These are phyloP conservation scores for Arthroderma sp. DNA, from an alignment of 2,329 filamentous ascomycete genomes.

Conservation along the genomic window DNA sequence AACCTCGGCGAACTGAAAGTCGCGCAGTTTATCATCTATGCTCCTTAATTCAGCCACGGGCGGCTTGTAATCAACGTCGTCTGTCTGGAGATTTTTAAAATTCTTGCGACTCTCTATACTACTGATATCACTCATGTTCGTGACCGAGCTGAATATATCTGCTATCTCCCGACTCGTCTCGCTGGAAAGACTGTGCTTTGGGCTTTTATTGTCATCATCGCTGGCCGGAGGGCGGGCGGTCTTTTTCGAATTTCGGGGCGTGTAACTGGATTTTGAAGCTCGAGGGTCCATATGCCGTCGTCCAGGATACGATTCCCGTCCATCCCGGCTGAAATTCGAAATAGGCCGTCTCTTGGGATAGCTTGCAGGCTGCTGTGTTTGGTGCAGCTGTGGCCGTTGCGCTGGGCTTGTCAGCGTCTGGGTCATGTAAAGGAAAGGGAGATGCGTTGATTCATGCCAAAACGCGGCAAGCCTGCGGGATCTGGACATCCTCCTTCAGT, in stretches of 20 bases:
- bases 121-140: slow-evolving; percentile 1
- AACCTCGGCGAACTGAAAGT: not conserved
- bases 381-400: slow-evolving; percentile 8
- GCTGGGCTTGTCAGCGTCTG: slow-evolving; percentile 40
- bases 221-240: not conserved
- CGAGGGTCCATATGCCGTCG: not conserved
- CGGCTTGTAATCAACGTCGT: not conserved
- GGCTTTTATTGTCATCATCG: not conserved
- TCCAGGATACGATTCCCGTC: not conserved
- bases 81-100: not conserved
- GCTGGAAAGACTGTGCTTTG: not conserved
- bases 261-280: not conserved
- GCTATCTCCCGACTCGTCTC: slow-evolving; percentile 5
- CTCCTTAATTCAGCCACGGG: too few relatives aligned
- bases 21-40: not conserved
- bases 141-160: slow-evolving; percentile 10
- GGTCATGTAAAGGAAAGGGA: slow-evolving; percentile 61
- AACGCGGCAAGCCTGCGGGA: not conserved
- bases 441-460: not conserved
- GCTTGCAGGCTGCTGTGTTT: slow-evolving; percentile 1
- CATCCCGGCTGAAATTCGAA: slow-evolving; percentile 8
- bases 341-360: slow-evolving; percentile 12
- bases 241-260: not conserved
- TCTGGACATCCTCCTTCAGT: not conserved
- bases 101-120: not conserved